Conservation (phyloP, 805 yeast genomes). For the Lipomyces japonicus region DNA sequence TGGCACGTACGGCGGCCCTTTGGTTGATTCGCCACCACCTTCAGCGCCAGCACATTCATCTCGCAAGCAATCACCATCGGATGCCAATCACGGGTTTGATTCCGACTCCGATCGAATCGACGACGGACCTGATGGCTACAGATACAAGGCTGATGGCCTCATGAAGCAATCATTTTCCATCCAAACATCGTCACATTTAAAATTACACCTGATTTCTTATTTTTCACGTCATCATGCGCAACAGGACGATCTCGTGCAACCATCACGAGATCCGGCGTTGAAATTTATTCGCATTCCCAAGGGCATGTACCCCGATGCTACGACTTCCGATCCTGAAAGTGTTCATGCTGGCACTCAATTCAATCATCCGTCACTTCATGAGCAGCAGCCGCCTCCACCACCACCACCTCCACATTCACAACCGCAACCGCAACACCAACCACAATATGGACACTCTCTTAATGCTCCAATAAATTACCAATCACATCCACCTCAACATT, state of each 20-base stretch:
- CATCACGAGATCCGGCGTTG: slow-evolving; percentile 46
- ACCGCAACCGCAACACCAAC: too few species aligned
- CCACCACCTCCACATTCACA: background rate
- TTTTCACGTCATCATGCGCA: slow-evolving; percentile 35
- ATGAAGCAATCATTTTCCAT: slow-evolving; percentile 63
- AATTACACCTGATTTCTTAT: slow-evolving; percentile 61
- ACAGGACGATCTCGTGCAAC: slow-evolving; percentile 39
- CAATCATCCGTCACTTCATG: slow-evolving; percentile 1
- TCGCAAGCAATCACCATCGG: background rate
- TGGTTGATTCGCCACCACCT: slow-evolving; percentile 4
- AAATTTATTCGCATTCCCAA: slow-evolving; percentile 38
- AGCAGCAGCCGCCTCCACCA: background rate
- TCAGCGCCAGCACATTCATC: background rate
- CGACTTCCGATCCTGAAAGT: slow-evolving; percentile 22
- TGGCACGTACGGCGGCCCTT: slow-evolving; percentile 25
- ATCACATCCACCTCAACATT: background rate
- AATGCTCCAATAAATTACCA: too few species aligned
- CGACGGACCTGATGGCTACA: slow-evolving; percentile 37
- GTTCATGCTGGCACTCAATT: background rate
- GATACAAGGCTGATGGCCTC: slow-evolving; percentile 51
- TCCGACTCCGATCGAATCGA: slow-evolving; percentile 9
- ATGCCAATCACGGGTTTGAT: slow-evolving; percentile 9
- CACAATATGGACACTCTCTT: too few species aligned
- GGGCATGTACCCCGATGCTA: slow-evolving; percentile 41
- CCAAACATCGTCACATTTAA: slow-evolving; percentile 50